Percentiles rank a stretch among this genome's conserved stretches.
Conservation (phyloP, 2,329 filamentous ascomycete species). For the Colletotrichum caudatum region DNA sequence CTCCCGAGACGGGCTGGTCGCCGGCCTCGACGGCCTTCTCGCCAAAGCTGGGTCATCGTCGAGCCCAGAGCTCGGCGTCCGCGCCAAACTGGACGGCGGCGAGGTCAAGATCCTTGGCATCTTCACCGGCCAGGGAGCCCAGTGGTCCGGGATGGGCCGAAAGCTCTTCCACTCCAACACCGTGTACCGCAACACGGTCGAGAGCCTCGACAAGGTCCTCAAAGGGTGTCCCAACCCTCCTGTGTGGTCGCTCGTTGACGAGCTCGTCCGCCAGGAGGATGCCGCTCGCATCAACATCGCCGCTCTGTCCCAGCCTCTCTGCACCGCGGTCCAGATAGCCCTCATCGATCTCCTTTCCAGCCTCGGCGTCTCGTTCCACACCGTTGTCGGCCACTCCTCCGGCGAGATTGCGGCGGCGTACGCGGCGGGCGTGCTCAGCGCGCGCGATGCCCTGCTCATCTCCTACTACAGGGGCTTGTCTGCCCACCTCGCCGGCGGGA, state of each 20-base stretch:
- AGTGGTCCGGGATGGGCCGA: constrained; percentile 51
- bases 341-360: constrained; percentile 41
- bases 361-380: constrained; percentile 39
- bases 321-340: constrained; percentile 45
- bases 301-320: constrained; percentile 42
- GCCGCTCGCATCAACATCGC: constrained; percentile 43
- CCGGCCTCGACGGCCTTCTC: constrained; percentile 28
- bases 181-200: constrained; percentile 38
- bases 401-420: constrained; percentile 54
- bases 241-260: constrained; percentile 41
- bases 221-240: constrained; percentile 19
- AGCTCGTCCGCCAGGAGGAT: constrained; percentile 39
- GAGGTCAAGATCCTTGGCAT: constrained; percentile 44
- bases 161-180: constrained; percentile 42
- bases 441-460: constrained; percentile 42
- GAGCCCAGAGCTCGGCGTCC: constrained; percentile 35
- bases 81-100: constrained; percentile 35
- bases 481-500: constrained; percentile 36
- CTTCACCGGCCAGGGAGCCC: constrained; percentile 53
- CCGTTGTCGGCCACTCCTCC: constrained; percentile 45
- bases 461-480: constrained; percentile 45
- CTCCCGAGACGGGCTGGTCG: constrained; percentile 22
- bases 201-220: constrained; percentile 41
- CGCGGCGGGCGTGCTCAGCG: constrained; percentile 45
- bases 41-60: constrained; percentile 27